These are phyloP conservation scores for Globisporangium cystogenes DNA, from an alignment of 352 stramenopile species.

Conservation along the genomic window DNA sequence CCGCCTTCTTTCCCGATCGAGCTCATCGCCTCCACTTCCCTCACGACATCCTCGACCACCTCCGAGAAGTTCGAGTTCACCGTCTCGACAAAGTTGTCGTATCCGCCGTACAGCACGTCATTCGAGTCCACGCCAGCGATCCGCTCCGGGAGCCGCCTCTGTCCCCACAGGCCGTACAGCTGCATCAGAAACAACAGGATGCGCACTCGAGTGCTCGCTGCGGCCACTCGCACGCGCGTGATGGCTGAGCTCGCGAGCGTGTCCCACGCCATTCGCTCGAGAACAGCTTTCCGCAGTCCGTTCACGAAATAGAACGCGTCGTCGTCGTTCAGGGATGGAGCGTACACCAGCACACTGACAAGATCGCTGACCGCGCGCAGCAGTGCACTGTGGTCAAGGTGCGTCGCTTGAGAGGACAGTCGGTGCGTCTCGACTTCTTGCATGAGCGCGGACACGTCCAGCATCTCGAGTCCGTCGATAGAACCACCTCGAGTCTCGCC, in stretches of 20 bases:
- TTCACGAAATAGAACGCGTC: conserved; percentile 88
- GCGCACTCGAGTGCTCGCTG: conserved; percentile 21
- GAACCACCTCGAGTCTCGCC: background rate
- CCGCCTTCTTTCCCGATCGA: background rate
- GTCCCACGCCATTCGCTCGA: conserved; percentile 43
- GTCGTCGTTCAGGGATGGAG: conserved; percentile 67
- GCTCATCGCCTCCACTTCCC: conserved; percentile 38
- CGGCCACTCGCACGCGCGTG: conserved; percentile 6
- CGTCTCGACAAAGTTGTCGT: conserved; percentile 41
- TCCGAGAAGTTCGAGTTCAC: conserved; percentile 42
- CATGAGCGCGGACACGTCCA: background rate
- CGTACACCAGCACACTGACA: conserved; percentile 64
- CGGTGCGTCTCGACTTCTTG: background rate
- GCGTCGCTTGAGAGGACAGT: background rate
- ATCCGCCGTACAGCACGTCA: conserved; percentile 75
- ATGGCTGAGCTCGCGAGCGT: conserved; percentile 1
- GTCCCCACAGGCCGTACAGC: conserved; percentile 59
- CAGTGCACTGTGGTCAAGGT: conserved; percentile 7
- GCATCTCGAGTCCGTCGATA: conserved; percentile 5
- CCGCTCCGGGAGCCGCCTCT: conserved; percentile 27
- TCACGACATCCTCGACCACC: conserved; percentile 41
- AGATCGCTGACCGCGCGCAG: conserved; percentile 36
- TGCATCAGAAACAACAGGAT: conserved; percentile 39
- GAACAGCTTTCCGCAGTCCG: conserved; percentile 59
- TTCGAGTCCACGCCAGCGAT: conserved; percentile 74